Evolutionary conservation across 495 filamentous ascomycete species (phyloP).

Genomic region (Halenospora varia): DNA sequence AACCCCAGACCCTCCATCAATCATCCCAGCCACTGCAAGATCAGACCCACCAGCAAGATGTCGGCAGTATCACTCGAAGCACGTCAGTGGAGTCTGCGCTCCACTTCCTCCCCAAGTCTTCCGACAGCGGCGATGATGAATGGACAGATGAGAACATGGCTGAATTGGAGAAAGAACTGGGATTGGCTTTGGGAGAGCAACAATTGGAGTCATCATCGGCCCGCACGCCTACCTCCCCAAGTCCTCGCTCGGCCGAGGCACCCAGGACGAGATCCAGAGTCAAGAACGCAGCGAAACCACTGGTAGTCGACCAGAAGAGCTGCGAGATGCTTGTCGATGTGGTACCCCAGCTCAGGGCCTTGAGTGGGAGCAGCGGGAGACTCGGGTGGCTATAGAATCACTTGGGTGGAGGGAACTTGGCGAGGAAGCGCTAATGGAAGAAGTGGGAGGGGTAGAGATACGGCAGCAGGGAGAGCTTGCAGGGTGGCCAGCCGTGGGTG

Average conservation of each 20-base stretch:
- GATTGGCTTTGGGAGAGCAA: conserved; percentile 7
- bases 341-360: conserved; percentile 10
- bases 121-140: conserved; percentile 4
- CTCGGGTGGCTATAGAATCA: conserved; percentile 4
- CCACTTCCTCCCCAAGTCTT: no score
- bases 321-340: conserved; percentile 10
- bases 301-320: conserved; percentile 11
- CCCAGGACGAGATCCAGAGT: conserved; percentile 7
- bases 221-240: conserved; percentile 3
- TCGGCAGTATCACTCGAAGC: conserved; percentile 12
- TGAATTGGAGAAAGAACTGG: conserved; percentile 12
- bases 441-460: conserved; percentile 7
- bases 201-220: conserved; percentile 10
- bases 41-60: conserved; percentile 17
- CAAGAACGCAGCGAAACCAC: conserved; percentile 7
- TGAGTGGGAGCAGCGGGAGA: conserved; percentile 13
- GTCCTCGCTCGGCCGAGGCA: conserved; percentile 9
- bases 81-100: no score
- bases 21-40: conserved; percentile 14
- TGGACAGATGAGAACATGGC: conserved; percentile 9
- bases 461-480: conserved; percentile 6
- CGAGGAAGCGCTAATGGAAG: conserved; percentile 4
- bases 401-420: background rate
- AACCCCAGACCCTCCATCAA: conserved; percentile 14
- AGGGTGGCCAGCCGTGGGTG: background rate